Percentiles rank a stretch among this genome's conserved stretches.
Evolutionary conservation across 2,329 filamentous ascomycete genomes (phyloP).

Genomic region (Venturia carpophila): DNA sequence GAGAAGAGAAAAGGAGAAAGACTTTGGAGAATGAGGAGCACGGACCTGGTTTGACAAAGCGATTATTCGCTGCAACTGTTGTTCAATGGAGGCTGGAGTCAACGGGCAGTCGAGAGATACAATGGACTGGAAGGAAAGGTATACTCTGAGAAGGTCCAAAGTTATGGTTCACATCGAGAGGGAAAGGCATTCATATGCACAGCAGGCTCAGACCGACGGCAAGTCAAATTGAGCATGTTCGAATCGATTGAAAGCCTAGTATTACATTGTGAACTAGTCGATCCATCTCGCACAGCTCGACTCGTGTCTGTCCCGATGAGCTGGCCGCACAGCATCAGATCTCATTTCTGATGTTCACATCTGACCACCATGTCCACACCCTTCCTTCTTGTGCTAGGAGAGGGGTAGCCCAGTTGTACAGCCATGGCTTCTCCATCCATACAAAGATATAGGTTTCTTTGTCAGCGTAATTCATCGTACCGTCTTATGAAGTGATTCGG

Average conservation of each 20-base stretch:
- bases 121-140: neutral
- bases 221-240: neutral
- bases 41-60: neutral
- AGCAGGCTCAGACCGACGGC: neutral
- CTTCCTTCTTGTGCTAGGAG: no score
- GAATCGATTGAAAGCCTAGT: neutral
- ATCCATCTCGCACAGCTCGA: neutral
- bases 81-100: no score
- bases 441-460: no score
- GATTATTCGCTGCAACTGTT: neutral
- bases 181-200: neutral
- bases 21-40: neutral
- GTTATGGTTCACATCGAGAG: neutral
- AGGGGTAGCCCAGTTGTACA: no score
- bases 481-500: no score
- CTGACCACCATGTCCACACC: no score
- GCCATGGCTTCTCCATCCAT: no score
- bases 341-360: no score
- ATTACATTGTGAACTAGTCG: neutral
- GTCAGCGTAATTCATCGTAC: no score
- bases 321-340: no score
- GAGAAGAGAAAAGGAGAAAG: neutral
- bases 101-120: no score
- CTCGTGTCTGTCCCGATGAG: neutral
- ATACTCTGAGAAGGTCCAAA: no score